Conservation (phyloP, 2,329 filamentous ascomycete species). For the Aspergillus sp. region DNA sequence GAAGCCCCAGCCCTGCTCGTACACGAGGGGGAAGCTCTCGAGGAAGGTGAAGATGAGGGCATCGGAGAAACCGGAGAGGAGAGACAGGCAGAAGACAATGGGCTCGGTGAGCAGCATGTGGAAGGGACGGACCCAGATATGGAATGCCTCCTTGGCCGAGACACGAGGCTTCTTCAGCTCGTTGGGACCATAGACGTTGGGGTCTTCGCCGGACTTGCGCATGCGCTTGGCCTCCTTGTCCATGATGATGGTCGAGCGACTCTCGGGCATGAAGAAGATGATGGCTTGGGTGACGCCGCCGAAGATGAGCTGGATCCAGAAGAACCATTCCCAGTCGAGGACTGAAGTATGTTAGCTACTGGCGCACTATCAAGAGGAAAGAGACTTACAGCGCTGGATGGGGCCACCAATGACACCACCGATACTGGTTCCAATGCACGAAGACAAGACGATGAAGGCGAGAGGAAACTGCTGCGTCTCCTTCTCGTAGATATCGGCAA, state of each 20-base stretch:
- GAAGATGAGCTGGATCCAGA: conserved; percentile 62
- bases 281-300: conserved; percentile 53
- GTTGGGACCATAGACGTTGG: conserved; percentile 66
- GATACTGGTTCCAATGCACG: conserved; percentile 70
- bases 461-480: conserved; percentile 73
- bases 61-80: conserved; percentile 71
- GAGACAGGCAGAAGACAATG: conserved; percentile 69
- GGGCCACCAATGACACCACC: conserved; percentile 56
- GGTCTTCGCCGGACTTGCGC: conserved; percentile 51
- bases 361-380: not conserved
- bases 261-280: conserved; percentile 62
- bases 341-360: not conserved
- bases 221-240: conserved; percentile 58
- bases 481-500: conserved; percentile 71
- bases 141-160: conserved; percentile 34
- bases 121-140: conserved; percentile 65
- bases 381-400: conserved; percentile 45
- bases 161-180: conserved; percentile 52
- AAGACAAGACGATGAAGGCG: conserved; percentile 74
- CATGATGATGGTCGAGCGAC: conserved; percentile 56
- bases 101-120: conserved; percentile 73
- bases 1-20: conserved; percentile 21
- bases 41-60: conserved; percentile 78
- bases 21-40: conserved; percentile 66
- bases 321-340: conserved; percentile 57